A percentile compares a stretch with the other conserved stretches of the same genome.
Evolutionary conservation across 176 grass and related monocot species (phyloP).

Genomic region (Raddia guianensis): DNA sequence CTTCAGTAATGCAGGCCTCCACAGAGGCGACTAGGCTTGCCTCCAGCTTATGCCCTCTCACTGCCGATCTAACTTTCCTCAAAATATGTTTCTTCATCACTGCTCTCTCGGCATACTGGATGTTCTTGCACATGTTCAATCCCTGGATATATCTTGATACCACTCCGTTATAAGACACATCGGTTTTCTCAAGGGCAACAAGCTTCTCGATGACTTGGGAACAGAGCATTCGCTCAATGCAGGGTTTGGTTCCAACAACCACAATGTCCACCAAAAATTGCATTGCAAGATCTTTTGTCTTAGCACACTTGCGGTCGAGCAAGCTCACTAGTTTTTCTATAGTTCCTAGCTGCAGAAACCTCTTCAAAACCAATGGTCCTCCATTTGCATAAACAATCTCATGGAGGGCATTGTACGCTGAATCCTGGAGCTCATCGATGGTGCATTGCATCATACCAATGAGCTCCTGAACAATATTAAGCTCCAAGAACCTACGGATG

Average conservation of each 20-base stretch:
- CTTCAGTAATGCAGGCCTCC: conserved; percentile 54
- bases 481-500: conserved; percentile 61
- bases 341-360: conserved; percentile 48
- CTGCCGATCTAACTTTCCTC: conserved; percentile 60
- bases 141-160: conserved; percentile 73
- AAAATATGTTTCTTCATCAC: conserved; percentile 79
- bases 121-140: conserved; percentile 73
- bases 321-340: conserved; percentile 59
- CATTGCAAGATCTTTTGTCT: conserved; percentile 57
- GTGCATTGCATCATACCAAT: conserved; percentile 69
- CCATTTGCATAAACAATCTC: conserved; percentile 73
- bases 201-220: conserved; percentile 61
- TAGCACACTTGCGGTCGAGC: conserved; percentile 59
- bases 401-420: conserved; percentile 65
- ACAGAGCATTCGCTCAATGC: conserved; percentile 69
- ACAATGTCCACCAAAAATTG: conserved; percentile 68
- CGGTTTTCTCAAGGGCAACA: conserved; percentile 59
- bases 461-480: conserved; percentile 62
- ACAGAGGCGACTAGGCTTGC: conserved; percentile 54
- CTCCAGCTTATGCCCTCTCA: conserved; percentile 58
- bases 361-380: conserved; percentile 53
- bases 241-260: conserved; percentile 57
- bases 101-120: conserved; percentile 61
- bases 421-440: conserved; percentile 68
- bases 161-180: conserved; percentile 49